These are phyloP conservation scores for Phytopythium chamaehyphon DNA, from an alignment of 352 stramenopile species.

Conservation along the genomic window DNA sequence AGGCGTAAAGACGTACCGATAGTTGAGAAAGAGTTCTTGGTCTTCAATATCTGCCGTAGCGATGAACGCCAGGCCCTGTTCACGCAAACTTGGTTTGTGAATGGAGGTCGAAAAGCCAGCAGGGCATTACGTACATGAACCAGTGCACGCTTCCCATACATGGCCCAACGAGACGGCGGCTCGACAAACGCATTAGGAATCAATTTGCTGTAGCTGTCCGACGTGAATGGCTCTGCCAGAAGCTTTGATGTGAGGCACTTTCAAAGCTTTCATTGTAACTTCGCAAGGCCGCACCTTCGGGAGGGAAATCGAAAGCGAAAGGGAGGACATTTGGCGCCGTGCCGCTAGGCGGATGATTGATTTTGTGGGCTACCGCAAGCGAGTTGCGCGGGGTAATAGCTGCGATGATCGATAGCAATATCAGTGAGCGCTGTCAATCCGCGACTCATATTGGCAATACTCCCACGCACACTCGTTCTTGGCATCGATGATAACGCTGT, in stretches of 20 bases:
- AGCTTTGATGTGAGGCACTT: too few relatives aligned
- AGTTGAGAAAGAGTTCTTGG: constrained; percentile 83
- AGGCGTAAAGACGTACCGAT: constrained; percentile 25
- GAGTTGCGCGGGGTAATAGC: constrained; percentile 57
- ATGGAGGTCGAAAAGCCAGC: neutral
- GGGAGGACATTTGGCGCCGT: constrained; percentile 73
- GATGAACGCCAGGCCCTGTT: constrained; percentile 70
- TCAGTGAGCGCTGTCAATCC: neutral
- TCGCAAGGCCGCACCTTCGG: constrained; percentile 31
- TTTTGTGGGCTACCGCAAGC: constrained; percentile 78
- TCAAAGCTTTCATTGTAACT: neutral
- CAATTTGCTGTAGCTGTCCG: constrained; percentile 47
- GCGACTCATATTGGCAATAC: too few relatives aligned
- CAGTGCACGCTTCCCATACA: constrained; percentile 82
- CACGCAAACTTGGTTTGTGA: neutral
- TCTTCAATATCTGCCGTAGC: constrained; percentile 75
- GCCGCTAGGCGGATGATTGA: constrained; percentile 76
- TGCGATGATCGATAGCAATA: constrained; percentile 12
- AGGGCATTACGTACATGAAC: constrained; percentile 58
- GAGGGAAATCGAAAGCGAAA: constrained; percentile 80
- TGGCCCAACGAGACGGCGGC: constrained; percentile 70
- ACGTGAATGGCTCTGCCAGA: constrained; percentile 58
- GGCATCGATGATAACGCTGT: constrained; percentile 85
- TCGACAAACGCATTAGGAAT: constrained; percentile 84
- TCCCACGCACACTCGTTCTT: constrained; percentile 60